Base-by-base conservation (phyloP, 352 stramenopile genomes). In the Phytophthora uliginosa region DNA sequence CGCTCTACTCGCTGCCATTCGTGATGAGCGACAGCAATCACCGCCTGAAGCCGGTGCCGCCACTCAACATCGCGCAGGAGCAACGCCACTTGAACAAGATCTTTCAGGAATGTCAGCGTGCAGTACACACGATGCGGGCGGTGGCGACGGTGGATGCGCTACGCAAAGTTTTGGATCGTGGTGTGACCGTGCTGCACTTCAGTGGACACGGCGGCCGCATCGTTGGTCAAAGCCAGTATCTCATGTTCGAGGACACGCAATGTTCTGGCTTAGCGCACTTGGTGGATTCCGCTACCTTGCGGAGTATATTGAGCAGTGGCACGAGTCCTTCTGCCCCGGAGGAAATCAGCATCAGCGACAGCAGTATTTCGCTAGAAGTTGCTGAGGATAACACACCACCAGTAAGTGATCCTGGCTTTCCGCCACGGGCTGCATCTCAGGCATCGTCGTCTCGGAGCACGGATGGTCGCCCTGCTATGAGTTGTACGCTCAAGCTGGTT, bases 241-340 rank as follows among this genome's bases (percentile, higher is more conserved):
- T 95, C 45, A 73, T 95, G 58, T 94, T 95, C 45, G 88, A 95
- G 74, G 88, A 95, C 76, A 89, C 85, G 15, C 83, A 92, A 28
- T 67, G 77, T 33, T 89, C 80, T 15, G 88, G 88, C 0, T 58
- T 95, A 0, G 86, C 85, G 6, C 88, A 95, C 51, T 70, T 95
- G n/a, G 81, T 94, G 10, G 81, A 94, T 26, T 83, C 83, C 0
- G 31, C 48, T n/a, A 92, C 85, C 17, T 69, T 95, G 18, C 83
- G 76, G 12, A 90, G 69, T 51, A 86, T 95, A 28, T 63, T 95
- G 26, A 81, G 71, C 38, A 71, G 81, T 0, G 80, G 83, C 4
- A 63, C 76, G 20, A 69, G 48, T 13, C 10, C 56, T n/a, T 40
- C 64, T 24, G 6, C 34, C 7, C 7, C 51, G 1, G 74, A 84